Evolutionary conservation across 139 green algal genomes (phyloP), one percentile per base, ranked within the genome.

Genomic region (Chlorella sp.): DNA sequence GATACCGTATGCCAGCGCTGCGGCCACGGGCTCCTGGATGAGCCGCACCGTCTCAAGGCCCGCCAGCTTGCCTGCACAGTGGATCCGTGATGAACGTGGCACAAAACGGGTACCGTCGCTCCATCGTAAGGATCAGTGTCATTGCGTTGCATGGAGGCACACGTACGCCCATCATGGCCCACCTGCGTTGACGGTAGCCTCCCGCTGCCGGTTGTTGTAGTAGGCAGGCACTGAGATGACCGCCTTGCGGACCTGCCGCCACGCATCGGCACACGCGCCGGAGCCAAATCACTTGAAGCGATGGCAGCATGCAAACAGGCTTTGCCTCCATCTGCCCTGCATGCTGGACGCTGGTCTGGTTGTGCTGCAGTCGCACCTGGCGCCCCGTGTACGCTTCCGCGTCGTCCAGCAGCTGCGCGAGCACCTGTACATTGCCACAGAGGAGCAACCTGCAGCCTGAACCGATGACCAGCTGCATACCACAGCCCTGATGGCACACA

Each of bases 181-280:
- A 89, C 83, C 86, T 62, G 91, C 92, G 23, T 79, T 75, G 0
- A 87, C 63, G 0, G 91, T 97, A 2, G 93, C 93, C 31, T 93
- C 85, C 10, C 85, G 72, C 79, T 95, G 88, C 6, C 71, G 71
- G 0, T 91, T 87, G 42, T 85, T 75, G 65, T 97, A 97, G 81
- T 97, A 97, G 2, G 93, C 93, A 1, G 93, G 93, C 66, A 97
- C 92, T 0, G 87, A 92, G 27, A 97, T 92, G 27, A 97, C 92
- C 0, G 92, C 92, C 67, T 92, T 92, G 30, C 23, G 87, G 24
- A 93, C 74, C 1, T 34, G 49, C n/a, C 26, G 31, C n/a, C n/a
- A n/a, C n/a, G n/a, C n/a, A n/a, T n/a, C n/a, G n/a, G n/a, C n/a
- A n/a, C n/a, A n/a, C n/a, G n/a, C n/a, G n/a, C n/a, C n/a, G n/a